These are phyloP conservation scores for Cyanidiococcus yangmingshanensis DNA, from an alignment of 23 red algal genomes.

Conservation along the genomic window DNA sequence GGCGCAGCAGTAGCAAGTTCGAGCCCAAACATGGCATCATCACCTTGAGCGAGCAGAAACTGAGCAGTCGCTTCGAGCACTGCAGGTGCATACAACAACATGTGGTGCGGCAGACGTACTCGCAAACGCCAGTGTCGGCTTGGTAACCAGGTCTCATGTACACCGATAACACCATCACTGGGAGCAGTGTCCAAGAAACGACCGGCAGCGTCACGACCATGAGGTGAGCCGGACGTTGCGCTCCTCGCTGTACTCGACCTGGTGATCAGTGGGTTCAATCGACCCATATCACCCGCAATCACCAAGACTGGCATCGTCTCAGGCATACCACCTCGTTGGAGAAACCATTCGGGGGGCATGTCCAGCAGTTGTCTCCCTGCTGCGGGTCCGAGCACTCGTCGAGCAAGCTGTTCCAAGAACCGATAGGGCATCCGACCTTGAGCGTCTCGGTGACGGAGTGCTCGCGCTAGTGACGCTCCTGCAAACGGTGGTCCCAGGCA, in stretches of 20 bases:
- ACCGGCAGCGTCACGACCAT: not conserved
- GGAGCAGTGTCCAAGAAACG: not conserved
- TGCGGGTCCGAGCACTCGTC: not conserved
- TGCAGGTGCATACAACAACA: constrained; percentile 13
- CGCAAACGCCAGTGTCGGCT: not conserved
- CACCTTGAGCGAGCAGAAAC: constrained; percentile 14
- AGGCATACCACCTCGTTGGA: constrained; percentile 5
- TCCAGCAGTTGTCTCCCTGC: not conserved
- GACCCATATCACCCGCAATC: constrained; percentile 17
- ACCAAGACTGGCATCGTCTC: not conserved
- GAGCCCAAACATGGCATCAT: not conserved
- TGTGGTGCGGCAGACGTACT: constrained; percentile 9
- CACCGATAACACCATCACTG: constrained; percentile 1
- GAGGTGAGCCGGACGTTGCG: not conserved
- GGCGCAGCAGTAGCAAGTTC: not conserved
- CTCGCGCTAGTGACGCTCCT: not conserved
- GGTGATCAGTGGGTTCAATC: not conserved
- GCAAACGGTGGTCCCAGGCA: constrained; percentile 16
- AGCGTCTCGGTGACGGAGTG: not conserved
- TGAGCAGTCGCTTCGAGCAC: not conserved
- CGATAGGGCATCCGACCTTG: constrained; percentile 15
- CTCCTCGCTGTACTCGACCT: not conserved
- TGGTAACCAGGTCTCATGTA: constrained; percentile 11
- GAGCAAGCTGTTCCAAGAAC: not conserved
- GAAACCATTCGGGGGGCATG: constrained; percentile 13